phyloP scores from a whole-genome alignment of 805 yeast genomes.

The Ogataea naganishii region DNA sequence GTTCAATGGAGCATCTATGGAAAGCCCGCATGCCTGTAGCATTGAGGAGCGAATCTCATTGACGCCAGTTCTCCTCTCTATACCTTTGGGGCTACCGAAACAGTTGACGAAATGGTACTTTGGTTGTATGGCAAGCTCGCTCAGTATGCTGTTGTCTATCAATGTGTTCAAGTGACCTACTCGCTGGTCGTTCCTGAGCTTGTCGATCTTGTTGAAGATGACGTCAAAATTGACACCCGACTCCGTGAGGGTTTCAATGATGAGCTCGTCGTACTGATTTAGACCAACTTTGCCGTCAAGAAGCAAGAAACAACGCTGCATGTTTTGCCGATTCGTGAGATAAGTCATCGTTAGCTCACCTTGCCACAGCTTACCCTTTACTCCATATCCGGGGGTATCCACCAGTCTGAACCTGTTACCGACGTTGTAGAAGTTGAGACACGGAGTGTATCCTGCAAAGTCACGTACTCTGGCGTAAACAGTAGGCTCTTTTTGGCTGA shows the following conservation, averaged over 20 bases:
- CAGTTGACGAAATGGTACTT: constrained; percentile 44
- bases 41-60: constrained; percentile 42
- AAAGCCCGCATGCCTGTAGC: constrained; percentile 42
- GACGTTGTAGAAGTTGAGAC: constrained; percentile 65
- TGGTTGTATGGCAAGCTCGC: constrained; percentile 34
- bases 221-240: constrained; percentile 65
- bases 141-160: constrained; percentile 28
- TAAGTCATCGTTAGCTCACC: constrained; percentile 65
- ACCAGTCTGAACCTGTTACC: constrained; percentile 57
- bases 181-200: constrained; percentile 25
- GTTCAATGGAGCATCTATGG: constrained; percentile 4
- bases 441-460: constrained; percentile 37
- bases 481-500: constrained; percentile 18
- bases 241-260: constrained; percentile 40
- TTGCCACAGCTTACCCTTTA: constrained; percentile 52
- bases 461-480: constrained; percentile 35
- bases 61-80: constrained; percentile 37
- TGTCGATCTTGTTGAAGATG: constrained; percentile 72
- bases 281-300: constrained; percentile 56
- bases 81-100: constrained; percentile 12
- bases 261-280: constrained; percentile 42
- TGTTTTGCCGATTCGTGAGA: constrained; percentile 40
- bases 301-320: constrained; percentile 53
- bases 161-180: constrained; percentile 29
- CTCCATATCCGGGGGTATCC: constrained; percentile 92